Evolutionary conservation across 345 rosid species (phyloP).

Genomic region (Turnera subulata): DNA sequence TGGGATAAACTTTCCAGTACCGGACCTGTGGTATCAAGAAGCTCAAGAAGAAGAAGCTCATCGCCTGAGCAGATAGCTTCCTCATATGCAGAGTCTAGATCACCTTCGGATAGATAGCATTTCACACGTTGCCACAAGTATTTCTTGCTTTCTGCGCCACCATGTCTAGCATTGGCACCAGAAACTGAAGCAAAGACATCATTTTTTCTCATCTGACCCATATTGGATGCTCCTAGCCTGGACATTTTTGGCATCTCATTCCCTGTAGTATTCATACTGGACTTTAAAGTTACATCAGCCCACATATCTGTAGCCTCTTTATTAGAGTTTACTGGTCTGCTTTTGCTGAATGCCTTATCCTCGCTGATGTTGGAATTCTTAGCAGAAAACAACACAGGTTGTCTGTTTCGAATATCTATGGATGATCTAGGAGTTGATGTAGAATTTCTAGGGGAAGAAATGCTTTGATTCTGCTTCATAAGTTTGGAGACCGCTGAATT

Average conservation of each 20-base stretch:
- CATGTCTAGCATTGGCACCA: slow-evolving; percentile 32
- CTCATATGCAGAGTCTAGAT: slow-evolving; percentile 71
- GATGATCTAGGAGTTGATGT: slow-evolving; percentile 68
- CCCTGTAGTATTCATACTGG: slow-evolving; percentile 30
- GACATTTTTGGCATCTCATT: slow-evolving; percentile 45
- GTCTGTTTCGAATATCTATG: slow-evolving; percentile 44
- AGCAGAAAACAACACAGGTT: slow-evolving; percentile 38
- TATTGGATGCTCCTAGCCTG: slow-evolving; percentile 35
- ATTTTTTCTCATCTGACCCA: slow-evolving; percentile 34
- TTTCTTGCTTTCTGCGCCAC: slow-evolving; percentile 31
- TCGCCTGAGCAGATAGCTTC: slow-evolving; percentile 67
- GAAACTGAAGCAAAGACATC: slow-evolving; percentile 31
- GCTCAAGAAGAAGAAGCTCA: slow-evolving; percentile 68
- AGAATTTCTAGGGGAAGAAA: slow-evolving; percentile 60
- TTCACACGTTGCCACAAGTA: slow-evolving; percentile 52
- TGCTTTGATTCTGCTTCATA: slow-evolving; percentile 46
- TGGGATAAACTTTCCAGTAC: slow-evolving; percentile 64
- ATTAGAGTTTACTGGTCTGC: slow-evolving; percentile 36
- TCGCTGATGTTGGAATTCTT: slow-evolving; percentile 52
- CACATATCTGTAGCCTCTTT: slow-evolving; percentile 44
- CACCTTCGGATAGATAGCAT: slow-evolving; percentile 55
- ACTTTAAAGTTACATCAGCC: slow-evolving; percentile 32
- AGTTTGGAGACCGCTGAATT: slow-evolving; percentile 39
- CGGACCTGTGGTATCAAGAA: slow-evolving; percentile 86
- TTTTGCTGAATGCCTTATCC: slow-evolving; percentile 45